Conservation (phyloP, 2,329 filamentous ascomycete genomes). For the Cadophora sp. region DNA sequence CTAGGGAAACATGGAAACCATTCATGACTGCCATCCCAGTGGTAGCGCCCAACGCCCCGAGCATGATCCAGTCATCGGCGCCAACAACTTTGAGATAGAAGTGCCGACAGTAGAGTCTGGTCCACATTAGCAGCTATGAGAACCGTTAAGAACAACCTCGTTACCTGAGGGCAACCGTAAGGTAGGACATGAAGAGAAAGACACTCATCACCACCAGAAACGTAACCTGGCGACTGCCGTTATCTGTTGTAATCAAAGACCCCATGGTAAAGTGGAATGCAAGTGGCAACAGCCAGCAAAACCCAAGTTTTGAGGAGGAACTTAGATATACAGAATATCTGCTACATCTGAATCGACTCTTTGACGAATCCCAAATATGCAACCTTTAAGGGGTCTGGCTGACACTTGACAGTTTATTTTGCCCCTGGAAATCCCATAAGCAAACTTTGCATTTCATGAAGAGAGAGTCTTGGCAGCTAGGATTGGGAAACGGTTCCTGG, state of each 20-base stretch:
- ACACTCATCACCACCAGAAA: conserved; percentile 7
- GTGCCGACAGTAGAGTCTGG: conserved; percentile 1
- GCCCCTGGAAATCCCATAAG: neutral
- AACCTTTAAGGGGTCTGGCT: neutral
- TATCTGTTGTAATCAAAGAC: conserved; percentile 6
- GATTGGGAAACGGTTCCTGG: neutral
- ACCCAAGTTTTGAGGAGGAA: neutral
- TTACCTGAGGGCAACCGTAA: neutral
- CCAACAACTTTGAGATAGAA: conserved; percentile 7
- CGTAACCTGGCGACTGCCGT: conserved; percentile 7
- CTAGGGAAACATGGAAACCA: neutral
- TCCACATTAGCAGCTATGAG: neutral
- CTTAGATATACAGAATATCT: neutral
- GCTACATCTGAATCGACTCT: neutral
- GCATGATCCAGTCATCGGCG: conserved; percentile 16
- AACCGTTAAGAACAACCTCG: neutral
- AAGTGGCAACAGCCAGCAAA: neutral
- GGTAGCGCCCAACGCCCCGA: neutral
- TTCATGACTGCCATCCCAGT: conserved; percentile 7
- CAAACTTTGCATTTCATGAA: neutral
- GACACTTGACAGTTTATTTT: neutral
- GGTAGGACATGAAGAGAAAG: conserved; percentile 6
- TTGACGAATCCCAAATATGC: neutral
- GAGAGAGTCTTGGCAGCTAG: neutral
- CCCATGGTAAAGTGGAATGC: conserved; percentile 1